phyloP scores from a whole-genome alignment of 495 filamentous ascomycete species.

The Astrothelium subdiscretum region DNA sequence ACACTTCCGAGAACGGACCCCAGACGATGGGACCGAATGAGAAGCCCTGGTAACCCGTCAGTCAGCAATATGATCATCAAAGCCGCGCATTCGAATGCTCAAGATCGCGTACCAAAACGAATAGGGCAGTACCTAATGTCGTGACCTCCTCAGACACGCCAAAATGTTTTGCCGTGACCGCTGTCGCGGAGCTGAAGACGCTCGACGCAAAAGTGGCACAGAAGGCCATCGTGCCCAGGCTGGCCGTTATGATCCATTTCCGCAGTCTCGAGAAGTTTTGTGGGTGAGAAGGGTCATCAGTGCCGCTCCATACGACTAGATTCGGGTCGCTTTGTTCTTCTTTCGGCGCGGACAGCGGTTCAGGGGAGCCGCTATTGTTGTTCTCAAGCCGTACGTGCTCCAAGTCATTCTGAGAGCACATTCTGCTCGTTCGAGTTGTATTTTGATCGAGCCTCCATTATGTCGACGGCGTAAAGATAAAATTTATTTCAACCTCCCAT shows the following conservation, averaged over 20 bases:
- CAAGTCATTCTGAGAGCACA: background rate
- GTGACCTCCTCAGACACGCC: conserved; percentile 37
- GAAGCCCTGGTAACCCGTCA: background rate
- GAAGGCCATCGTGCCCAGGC: conserved; percentile 42
- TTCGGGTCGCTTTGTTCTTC: conserved; percentile 2
- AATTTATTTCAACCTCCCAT: too few species aligned
- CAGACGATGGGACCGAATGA: conserved; percentile 41
- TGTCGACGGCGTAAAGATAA: too few species aligned
- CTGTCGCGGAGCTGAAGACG: conserved; percentile 42
- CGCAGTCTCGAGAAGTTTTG: conserved; percentile 10
- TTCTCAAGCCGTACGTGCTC: background rate
- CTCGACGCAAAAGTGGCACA: conserved; percentile 45
- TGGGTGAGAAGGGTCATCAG: conserved; percentile 14
- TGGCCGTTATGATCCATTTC: conserved; percentile 16
- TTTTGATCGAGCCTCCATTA: too few species aligned
- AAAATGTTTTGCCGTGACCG: conserved; percentile 35
- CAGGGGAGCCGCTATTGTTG: background rate
- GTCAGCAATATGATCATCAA: background rate
- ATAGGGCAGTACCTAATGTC: conserved; percentile 40
- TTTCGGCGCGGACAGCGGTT: background rate
- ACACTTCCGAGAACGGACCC: conserved; percentile 46
- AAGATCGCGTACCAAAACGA: conserved; percentile 35
- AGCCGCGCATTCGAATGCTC: background rate
- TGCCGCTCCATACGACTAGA: conserved; percentile 12
- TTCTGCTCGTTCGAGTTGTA: too few species aligned